Evolutionary conservation across 202 grass and related monocot genomes (phyloP).

Genomic region (Eragrostis tef): DNA sequence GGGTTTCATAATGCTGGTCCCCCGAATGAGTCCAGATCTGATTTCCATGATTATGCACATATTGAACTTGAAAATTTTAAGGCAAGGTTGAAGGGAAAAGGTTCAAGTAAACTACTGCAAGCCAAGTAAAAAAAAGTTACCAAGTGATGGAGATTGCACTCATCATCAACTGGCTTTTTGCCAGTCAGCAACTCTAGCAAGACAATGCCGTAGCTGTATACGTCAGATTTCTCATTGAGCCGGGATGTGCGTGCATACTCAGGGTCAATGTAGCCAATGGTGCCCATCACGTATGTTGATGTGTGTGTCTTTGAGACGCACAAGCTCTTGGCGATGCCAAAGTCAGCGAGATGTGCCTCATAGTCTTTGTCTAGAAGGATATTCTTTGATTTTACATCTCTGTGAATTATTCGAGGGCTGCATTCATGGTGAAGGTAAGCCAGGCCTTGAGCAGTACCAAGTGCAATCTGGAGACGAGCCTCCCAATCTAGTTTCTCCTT

Average conservation of each 20-base stretch:
- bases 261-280: conserved; percentile 85
- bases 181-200: conserved; percentile 79
- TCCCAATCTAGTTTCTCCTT: conserved; percentile 77
- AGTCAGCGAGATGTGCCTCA: conserved; percentile 73
- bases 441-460: conserved; percentile 75
- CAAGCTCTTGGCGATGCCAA: conserved; percentile 82
- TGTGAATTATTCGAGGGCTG: conserved; percentile 70
- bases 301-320: conserved; percentile 77
- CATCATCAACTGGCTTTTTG: conserved; percentile 69
- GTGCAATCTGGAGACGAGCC: conserved; percentile 61
- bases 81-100: not conserved
- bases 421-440: conserved; percentile 85
- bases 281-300: conserved; percentile 83
- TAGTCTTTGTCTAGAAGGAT: conserved; percentile 78
- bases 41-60: conserved; percentile 53
- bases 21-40: conserved; percentile 46
- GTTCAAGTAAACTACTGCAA: conserved; percentile 34
- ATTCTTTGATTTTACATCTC: conserved; percentile 81
- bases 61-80: conserved; percentile 46
- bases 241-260: conserved; percentile 77
- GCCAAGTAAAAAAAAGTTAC: conserved; percentile 53
- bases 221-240: conserved; percentile 77
- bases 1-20: conserved; percentile 60
- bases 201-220: conserved; percentile 79
- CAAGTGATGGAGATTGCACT: conserved; percentile 86